Conservation (phyloP, 1,139 yeast species). For the Suhomyces kunorum region DNA sequence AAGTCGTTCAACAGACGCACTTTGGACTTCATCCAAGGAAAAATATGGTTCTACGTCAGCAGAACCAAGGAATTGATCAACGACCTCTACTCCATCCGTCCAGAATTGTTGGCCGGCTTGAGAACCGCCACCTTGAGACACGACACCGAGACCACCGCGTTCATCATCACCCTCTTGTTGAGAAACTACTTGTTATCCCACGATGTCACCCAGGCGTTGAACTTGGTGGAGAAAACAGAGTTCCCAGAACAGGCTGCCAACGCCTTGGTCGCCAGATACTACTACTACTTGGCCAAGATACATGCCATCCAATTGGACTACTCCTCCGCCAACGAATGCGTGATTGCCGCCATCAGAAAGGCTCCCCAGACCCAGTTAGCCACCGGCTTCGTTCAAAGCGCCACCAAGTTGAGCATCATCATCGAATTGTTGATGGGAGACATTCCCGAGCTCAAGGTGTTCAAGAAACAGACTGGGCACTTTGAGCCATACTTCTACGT, state of each 20-base stretch:
- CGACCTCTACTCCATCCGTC: constrained; percentile 63
- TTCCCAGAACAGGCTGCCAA: constrained; percentile 87
- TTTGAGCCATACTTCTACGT: constrained; percentile 83
- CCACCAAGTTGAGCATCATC: constrained; percentile 83
- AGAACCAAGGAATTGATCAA: constrained; percentile 72
- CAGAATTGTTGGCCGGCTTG: constrained; percentile 68
- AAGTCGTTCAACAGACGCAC: constrained; percentile 75
- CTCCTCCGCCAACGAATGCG: constrained; percentile 85
- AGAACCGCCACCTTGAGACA: constrained; percentile 91
- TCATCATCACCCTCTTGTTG: constrained; percentile 77
- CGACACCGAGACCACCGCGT: constrained; percentile 88
- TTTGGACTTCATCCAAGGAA: constrained; percentile 83
- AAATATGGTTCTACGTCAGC: constrained; percentile 88
- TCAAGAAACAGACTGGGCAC: constrained; percentile 59
- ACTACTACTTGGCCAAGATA: constrained; percentile 85
- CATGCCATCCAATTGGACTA: constrained; percentile 92
- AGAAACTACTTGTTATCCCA: constrained; percentile 78
- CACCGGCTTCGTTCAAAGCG: constrained; percentile 84
- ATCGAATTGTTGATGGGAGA: constrained; percentile 96
- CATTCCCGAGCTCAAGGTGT: constrained; percentile 86
- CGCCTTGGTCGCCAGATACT: constrained; percentile 88
- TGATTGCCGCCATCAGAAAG: constrained; percentile 90
- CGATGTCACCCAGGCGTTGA: constrained; percentile 85
- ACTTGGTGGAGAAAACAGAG: constrained; percentile 83
- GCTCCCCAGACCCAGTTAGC: constrained; percentile 93